Percentiles rank a stretch among this genome's conserved stretches.
Evolutionary conservation across 257 asterid species (phyloP).

Genomic region (Osmanthus fragrans): DNA sequence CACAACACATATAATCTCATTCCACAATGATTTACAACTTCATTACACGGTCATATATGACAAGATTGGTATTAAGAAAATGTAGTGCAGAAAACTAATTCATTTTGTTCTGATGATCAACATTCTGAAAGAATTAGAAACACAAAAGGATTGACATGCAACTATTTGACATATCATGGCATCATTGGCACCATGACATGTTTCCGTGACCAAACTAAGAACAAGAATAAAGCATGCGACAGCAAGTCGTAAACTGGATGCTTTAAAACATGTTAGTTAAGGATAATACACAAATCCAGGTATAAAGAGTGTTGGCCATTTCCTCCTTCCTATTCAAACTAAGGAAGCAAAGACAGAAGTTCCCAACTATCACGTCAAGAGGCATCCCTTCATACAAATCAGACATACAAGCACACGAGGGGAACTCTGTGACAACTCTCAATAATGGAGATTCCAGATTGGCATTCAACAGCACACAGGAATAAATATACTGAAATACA

Average conservation of each 20-base stretch:
- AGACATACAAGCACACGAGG: background rate
- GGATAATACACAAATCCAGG: constrained; percentile 15
- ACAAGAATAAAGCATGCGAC: background rate
- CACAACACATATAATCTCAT: background rate
- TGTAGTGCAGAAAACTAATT: background rate
- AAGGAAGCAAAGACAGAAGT: background rate
- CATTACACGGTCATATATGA: background rate
- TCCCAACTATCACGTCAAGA: background rate
- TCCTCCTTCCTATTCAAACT: constrained; percentile 2
- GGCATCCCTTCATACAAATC: constrained; percentile 10
- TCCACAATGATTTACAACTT: background rate
- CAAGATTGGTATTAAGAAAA: constrained; percentile 1
- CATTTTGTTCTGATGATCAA: constrained; percentile 11
- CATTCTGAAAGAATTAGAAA: constrained; percentile 2
- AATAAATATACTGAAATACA: background rate
- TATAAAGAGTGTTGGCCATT: constrained; percentile 21
- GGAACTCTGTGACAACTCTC: background rate
- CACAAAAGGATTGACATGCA: constrained; percentile 3
- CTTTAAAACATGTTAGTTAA: constrained; percentile 12
- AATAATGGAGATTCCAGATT: background rate
- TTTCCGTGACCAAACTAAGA: background rate
- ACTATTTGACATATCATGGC: background rate
- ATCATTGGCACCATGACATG: constrained; percentile 9
- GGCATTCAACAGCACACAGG: constrained; percentile 17
- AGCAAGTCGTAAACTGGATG: background rate